Evolutionary conservation across 176 grass and related monocot species (phyloP).

Genomic region (Rhynchospora breviuscula): DNA sequence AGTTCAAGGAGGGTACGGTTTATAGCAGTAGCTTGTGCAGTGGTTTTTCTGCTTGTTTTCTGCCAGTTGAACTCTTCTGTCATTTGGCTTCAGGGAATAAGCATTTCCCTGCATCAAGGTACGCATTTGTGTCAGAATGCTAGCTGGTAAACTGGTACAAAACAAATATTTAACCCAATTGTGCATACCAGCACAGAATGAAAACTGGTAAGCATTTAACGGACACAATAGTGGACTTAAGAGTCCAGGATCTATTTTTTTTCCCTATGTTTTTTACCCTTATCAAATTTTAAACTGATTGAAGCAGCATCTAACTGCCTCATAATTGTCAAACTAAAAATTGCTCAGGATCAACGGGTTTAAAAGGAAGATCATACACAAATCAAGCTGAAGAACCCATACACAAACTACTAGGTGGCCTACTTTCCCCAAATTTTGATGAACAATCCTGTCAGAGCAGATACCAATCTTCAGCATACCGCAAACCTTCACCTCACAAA

Average conservation of each 20-base stretch:
- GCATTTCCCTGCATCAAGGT: background rate
- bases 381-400: background rate
- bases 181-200: background rate
- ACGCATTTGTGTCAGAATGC: background rate
- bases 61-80: background rate
- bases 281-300: background rate
- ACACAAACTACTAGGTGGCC: constrained; percentile 56
- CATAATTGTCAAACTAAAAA: background rate
- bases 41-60: background rate
- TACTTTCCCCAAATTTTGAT: constrained; percentile 56
- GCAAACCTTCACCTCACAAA: constrained; percentile 30
- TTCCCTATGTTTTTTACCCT: background rate
- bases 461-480: constrained; percentile 57
- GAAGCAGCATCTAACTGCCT: background rate
- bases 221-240: background rate
- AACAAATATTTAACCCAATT: background rate
- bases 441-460: constrained; percentile 67
- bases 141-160: background rate
- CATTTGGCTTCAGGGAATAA: constrained; percentile 18
- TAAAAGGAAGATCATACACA: background rate
- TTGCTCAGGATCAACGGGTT: background rate
- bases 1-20: background rate
- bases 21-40: background rate
- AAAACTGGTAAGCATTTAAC: background rate
- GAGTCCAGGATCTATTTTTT: background rate